Conservation (phyloP, 306 rosid genomes). For the Cicer yamashitae region DNA sequence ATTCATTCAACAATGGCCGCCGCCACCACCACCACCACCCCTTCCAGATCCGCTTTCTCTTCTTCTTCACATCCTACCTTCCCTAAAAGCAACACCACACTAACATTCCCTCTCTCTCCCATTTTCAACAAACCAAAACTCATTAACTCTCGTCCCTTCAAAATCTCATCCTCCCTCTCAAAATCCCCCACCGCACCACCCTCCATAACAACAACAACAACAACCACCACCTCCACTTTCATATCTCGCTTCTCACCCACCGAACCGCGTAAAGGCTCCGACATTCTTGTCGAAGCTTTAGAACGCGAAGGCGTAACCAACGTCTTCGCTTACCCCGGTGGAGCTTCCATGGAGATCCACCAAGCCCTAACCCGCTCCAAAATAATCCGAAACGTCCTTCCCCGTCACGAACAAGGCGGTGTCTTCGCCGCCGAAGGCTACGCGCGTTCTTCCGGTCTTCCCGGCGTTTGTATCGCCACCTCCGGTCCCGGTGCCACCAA, state of each 20-base stretch:
- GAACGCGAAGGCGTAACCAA: conserved; percentile 76
- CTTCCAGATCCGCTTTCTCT: conserved; percentile 46
- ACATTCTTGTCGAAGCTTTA: conserved; percentile 87
- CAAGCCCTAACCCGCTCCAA: conserved; percentile 87
- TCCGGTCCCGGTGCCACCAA: conserved; percentile 97
- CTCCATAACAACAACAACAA: background rate
- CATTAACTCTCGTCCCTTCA: conserved; percentile 33
- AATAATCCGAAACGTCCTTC: conserved; percentile 72
- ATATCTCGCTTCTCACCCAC: conserved; percentile 57
- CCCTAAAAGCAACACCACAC: conserved; percentile 33
- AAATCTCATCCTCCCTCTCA: conserved; percentile 53
- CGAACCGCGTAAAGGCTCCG: conserved; percentile 80
- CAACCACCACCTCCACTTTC: conserved; percentile 19
- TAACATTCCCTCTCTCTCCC: conserved; percentile 45
- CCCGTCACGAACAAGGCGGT: conserved; percentile 94
- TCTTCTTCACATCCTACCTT: conserved; percentile 24
- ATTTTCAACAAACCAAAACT: conserved; percentile 22
- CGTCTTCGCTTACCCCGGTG: conserved; percentile 95
- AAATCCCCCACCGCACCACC: conserved; percentile 38
- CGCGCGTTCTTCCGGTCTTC: conserved; percentile 78
- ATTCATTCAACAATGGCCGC: conserved; percentile 53
- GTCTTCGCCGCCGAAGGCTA: conserved; percentile 89
- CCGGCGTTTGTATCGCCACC: conserved; percentile 91
- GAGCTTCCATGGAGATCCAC: conserved; percentile 96
- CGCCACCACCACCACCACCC: conserved; percentile 35